Conservation (phyloP, 352 stramenopile genomes). For the Globisporangium barbulae region DNA sequence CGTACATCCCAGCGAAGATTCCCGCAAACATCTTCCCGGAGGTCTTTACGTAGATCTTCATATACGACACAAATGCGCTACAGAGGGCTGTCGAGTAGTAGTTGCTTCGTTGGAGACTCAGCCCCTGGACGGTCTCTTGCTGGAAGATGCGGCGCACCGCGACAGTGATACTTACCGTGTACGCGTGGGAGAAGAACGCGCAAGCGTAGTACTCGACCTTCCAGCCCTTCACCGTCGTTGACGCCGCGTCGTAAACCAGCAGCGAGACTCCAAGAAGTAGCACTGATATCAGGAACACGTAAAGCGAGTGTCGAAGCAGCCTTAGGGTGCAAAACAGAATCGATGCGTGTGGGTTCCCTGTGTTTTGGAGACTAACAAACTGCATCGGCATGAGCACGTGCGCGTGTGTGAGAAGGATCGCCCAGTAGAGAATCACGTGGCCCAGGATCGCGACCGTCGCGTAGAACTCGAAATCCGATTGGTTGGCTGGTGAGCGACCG, state of each 20-base stretch:
- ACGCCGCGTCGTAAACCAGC: neutral
- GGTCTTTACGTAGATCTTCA: neutral
- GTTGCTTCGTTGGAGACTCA: neutral
- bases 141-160: slow-evolving; percentile 2
- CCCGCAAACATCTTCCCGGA: neutral
- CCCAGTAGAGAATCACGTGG: slow-evolving; percentile 1
- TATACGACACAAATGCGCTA: neutral
- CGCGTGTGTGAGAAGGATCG: slow-evolving; percentile 4
- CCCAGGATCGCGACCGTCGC: slow-evolving; percentile 20
- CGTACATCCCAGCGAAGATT: slow-evolving; percentile 2
- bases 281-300: slow-evolving; percentile 11
- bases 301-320: slow-evolving; percentile 1
- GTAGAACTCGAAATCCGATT: slow-evolving; percentile 26
- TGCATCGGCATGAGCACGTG: neutral
- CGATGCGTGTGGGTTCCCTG: neutral
- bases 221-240: neutral
- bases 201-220: slow-evolving; percentile 3
- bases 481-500: slow-evolving; percentile 17
- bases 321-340: neutral
- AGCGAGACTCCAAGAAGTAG: neutral
- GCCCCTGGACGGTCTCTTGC: neutral
- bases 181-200: neutral
- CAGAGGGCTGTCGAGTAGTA: neutral
- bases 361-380: slow-evolving; percentile 11
- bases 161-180: neutral